Conservation (phyloP, 139 green algal species). For the Closterium sp. region DNA sequence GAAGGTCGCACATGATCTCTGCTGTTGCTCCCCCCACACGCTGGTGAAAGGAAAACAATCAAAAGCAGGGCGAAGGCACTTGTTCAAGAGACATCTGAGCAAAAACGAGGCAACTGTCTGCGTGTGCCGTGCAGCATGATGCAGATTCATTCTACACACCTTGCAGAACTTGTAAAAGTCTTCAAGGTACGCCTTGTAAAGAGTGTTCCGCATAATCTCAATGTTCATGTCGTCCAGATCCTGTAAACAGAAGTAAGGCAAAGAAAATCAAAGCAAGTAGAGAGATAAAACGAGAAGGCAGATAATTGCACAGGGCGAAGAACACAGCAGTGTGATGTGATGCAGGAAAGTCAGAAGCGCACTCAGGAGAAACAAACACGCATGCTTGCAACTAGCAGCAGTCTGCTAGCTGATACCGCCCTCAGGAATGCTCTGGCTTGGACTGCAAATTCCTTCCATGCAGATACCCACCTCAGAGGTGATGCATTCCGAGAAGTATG, state of each 20-base stretch:
- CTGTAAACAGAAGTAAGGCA: conserved; percentile 55
- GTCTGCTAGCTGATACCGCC: not conserved
- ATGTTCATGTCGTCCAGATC: conserved; percentile 99
- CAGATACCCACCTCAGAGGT: conserved; percentile 45
- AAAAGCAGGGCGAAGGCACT: not conserved
- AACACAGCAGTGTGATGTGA: no score
- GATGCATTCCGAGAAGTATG: conserved; percentile 83
- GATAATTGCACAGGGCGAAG: no score
- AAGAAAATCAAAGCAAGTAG: no score
- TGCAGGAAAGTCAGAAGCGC: no score
- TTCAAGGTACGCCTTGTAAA: conserved; percentile 99
- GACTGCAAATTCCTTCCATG: not conserved
- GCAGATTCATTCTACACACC: not conserved
- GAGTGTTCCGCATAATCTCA: conserved; percentile 93
- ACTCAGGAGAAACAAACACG: no score
- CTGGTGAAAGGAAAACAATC: conserved; percentile 11
- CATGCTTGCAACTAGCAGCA: not conserved
- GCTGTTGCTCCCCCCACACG: conserved; percentile 81
- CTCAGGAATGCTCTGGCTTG: not conserved
- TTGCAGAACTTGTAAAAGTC: conserved; percentile 82
- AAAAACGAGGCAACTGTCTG: not conserved
- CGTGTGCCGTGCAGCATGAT: not conserved
- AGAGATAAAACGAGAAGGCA: no score
- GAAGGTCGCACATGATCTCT: conserved; percentile 89
- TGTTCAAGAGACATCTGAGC: not conserved